Evolutionary conservation across 345 rosid species (phyloP).

Genomic region (Sonneratia alba): DNA sequence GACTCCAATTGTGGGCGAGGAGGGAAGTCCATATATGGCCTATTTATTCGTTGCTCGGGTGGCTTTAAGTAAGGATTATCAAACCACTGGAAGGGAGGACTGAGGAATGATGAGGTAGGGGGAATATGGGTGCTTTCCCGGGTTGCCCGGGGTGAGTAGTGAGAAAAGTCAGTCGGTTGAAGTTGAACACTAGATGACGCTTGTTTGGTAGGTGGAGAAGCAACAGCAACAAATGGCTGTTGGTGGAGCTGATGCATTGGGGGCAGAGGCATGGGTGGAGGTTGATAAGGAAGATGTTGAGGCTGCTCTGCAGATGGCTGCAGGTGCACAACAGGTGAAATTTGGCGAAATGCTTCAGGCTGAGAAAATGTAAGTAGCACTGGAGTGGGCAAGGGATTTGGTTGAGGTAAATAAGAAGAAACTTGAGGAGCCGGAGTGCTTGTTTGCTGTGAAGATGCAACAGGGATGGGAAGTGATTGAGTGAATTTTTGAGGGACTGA

Average conservation of each 20-base stretch:
- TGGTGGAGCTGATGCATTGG: background rate
- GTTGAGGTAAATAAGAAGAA: constrained; percentile 13
- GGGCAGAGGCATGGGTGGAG: background rate
- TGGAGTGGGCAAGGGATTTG: constrained; percentile 17
- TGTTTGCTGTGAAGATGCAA: constrained; percentile 11
- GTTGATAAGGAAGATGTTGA: background rate
- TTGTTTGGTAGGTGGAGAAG: background rate
- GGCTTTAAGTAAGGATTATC: constrained; percentile 13
- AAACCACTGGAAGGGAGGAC: background rate
- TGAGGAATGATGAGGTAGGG: background rate
- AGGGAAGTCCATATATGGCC: constrained; percentile 18
- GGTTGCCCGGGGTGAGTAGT: constrained; percentile 4
- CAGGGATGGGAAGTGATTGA: constrained; percentile 14
- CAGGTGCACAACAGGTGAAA: constrained; percentile 11
- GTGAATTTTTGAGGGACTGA: constrained; percentile 24
- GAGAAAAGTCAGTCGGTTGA: background rate
- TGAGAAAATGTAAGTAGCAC: constrained; percentile 7
- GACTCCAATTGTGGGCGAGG: constrained; percentile 8
- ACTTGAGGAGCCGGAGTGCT: constrained; percentile 7
- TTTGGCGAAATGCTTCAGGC: constrained; percentile 15
- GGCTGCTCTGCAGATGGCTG: background rate
- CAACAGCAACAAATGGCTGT: background rate
- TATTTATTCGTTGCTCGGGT: constrained; percentile 17
- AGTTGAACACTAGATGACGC: background rate
- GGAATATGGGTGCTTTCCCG: background rate